Evolutionary conservation across 2,329 filamentous ascomycete genomes (phyloP).

Genomic region (Verticillium tricorpus): DNA sequence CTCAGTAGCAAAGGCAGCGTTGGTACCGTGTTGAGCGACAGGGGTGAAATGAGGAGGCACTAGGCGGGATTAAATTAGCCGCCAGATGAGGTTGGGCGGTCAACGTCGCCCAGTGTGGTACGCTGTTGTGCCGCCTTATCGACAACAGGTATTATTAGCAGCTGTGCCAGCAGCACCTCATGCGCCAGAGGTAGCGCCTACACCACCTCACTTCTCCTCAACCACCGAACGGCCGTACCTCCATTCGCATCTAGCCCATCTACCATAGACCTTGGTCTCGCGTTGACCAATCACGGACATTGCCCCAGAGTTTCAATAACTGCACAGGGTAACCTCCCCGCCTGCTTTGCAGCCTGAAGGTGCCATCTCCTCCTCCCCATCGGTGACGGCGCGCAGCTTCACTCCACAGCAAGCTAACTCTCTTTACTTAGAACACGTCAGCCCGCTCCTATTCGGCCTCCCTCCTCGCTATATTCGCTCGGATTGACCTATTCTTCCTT

Average conservation of each 20-base stretch:
- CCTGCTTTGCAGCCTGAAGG: too few species aligned
- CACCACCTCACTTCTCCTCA: background rate
- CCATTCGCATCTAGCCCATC: background rate
- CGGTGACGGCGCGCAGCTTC: background rate
- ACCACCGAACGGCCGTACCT: background rate
- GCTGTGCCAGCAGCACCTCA: background rate
- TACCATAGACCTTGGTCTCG: background rate
- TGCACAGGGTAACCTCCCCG: too few species aligned
- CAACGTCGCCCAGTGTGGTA: background rate
- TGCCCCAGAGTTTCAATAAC: too few species aligned
- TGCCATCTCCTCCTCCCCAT: too few species aligned
- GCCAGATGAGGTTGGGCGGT: background rate
- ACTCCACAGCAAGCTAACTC: background rate
- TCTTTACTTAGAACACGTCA: too few species aligned
- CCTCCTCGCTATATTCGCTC: too few species aligned
- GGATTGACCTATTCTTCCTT: too few species aligned
- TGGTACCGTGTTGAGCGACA: background rate
- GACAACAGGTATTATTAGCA: background rate
- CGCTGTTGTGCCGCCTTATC: background rate
- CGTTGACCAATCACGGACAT: background rate
- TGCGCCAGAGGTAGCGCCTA: background rate
- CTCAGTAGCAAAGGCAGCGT: constrained; percentile 4
- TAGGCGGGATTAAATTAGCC: background rate
- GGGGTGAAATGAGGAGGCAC: background rate
- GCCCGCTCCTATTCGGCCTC: too few species aligned